Base-by-base conservation (phyloP, 2,329 filamentous ascomycete species). In the Monosporascus sp. region DNA sequence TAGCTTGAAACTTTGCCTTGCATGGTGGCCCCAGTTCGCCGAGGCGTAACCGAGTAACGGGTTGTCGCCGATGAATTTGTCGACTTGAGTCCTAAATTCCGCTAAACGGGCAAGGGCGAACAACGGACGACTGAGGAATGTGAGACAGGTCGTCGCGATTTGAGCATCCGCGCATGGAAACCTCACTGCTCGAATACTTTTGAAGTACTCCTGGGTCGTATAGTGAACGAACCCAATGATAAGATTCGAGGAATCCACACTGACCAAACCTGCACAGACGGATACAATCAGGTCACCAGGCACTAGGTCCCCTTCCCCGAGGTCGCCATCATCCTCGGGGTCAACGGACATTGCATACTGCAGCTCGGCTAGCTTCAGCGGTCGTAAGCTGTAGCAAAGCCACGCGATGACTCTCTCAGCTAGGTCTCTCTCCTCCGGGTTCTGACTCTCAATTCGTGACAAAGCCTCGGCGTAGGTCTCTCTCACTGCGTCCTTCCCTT, bases 151-250 rank as follows among this genome's bases (percentile, higher is more conserved):
- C 11, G 11, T 44, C 20, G 41, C 41, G 6, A 44, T 20, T 14
- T 44, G 17, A 14, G 41, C 41, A 14, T 44, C 17, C 11, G 3
- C 41, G 20, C 4, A 20, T 7, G 41, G 41, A 44, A 44, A 44
- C 20, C n/a, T 20, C n/a, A 11, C 20, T 0, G 8, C 20, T 15
- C 20, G 41, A 14, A 20, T 20, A 6, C 15, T n/a, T 20, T 20
- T 44, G 41, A 44, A 44, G 20, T 15, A 44, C 41, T 44, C 41
- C 20, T 44, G 41, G 20, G 41, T 24, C 4, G 41, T 44, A 20
- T 44, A 44, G 20, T 44, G 41, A 11, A 44, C 41, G 15, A 44
- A 44, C 11, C 41, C 7, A 20, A 44, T 20, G 20, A 6, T 3
- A 22, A 20, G n/a, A 14, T 20, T 22, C 20, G 41, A 44, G 18